Evolutionary conservation across 345 rosid species (phyloP).

Genomic region (Eucalyptus marginata): DNA sequence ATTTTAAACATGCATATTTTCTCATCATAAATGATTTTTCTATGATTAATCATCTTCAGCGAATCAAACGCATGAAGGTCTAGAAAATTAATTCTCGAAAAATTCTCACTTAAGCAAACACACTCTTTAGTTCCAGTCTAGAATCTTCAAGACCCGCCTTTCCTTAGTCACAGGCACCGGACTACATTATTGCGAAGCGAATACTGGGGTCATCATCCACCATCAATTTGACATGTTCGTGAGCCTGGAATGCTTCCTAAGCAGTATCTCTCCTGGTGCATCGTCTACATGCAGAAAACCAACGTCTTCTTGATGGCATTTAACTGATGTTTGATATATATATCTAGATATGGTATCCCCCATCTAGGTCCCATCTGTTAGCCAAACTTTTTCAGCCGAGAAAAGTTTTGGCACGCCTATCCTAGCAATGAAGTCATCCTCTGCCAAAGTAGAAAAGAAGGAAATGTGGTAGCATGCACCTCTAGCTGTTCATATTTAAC

Average conservation of each 20-base stretch:
- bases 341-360: neutral
- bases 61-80: fast-evolving
- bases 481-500: neutral
- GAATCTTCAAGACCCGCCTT: neutral
- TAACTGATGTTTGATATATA: neutral
- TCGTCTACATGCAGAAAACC: neutral
- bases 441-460: neutral
- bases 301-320: neutral
- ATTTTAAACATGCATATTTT: neutral
- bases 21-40: neutral
- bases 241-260: neutral
- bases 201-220: neutral
- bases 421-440: neutral
- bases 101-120: neutral
- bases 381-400: neutral
- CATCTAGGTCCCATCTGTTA: neutral
- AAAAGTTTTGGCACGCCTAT: neutral
- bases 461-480: neutral
- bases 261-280: neutral
- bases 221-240: neutral
- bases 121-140: neutral
- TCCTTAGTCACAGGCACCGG: neutral
- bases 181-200: neutral
- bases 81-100: no score
- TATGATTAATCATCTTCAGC: no score